These are phyloP conservation scores for Aureobasidium sp. DNA, from an alignment of 2,329 filamentous ascomycete genomes.

Conservation along the genomic window DNA sequence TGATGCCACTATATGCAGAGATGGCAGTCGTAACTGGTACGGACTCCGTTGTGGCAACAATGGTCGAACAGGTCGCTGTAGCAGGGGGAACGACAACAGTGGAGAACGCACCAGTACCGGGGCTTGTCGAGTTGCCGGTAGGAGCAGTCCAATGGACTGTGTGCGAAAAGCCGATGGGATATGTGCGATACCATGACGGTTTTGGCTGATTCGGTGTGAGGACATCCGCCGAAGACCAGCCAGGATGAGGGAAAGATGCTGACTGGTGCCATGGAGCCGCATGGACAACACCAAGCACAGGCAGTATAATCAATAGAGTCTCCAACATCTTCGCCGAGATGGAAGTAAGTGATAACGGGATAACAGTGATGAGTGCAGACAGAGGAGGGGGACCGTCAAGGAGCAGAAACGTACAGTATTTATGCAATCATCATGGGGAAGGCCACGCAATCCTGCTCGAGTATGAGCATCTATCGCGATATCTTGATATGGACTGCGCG, in stretches of 20 bases:
- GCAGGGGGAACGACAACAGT: neutral
- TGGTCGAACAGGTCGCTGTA: neutral
- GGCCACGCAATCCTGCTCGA: neutral
- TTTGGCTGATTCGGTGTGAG: neutral
- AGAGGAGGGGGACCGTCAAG: neutral
- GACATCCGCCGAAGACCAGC: neutral
- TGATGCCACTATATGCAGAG: neutral
- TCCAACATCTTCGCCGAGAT: neutral
- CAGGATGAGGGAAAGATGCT: neutral
- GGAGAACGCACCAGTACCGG: neutral
- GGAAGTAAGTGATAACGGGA: neutral
- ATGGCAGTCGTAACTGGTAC: neutral
- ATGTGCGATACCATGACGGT: neutral
- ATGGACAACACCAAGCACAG: neutral
- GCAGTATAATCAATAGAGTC: neutral
- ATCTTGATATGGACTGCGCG: neutral
- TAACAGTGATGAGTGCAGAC: neutral
- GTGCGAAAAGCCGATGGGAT: neutral
- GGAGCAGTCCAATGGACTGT: neutral
- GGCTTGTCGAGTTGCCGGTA: neutral
- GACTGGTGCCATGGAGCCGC: neutral
- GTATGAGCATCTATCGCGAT: too few species aligned
- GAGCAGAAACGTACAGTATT: neutral
- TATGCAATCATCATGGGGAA: neutral
- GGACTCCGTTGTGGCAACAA: neutral